Conservation (phyloP, 345 rosid species). For the Citrus sp. region DNA sequence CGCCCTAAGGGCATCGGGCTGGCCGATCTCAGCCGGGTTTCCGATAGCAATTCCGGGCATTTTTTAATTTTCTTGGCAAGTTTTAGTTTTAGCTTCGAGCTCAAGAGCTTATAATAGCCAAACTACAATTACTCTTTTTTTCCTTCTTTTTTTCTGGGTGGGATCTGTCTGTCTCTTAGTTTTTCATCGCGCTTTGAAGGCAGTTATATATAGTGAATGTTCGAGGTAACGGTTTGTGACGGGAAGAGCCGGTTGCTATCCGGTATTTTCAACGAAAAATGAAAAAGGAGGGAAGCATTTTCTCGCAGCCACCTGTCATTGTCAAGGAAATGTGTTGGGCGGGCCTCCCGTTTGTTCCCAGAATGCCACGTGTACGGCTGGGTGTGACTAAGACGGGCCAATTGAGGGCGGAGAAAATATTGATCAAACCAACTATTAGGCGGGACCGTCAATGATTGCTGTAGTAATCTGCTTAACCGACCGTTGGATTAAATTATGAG, state of each 20-base stretch:
- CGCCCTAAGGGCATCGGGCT: conserved; percentile 47
- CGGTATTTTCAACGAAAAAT: conserved; percentile 14
- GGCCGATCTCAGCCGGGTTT: conserved; percentile 41
- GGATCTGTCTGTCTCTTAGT: neutral
- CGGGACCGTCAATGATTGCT: conserved; percentile 31
- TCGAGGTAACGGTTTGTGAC: neutral
- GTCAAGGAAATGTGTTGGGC: conserved; percentile 7
- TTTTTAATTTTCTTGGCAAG: neutral
- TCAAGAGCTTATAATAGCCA: neutral
- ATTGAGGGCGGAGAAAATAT: conserved; percentile 15
- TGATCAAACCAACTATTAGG: conserved; percentile 21
- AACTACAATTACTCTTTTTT: neutral
- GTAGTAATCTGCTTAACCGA: conserved; percentile 30
- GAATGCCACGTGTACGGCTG: conserved; percentile 31
- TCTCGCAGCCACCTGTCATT: conserved; percentile 24
- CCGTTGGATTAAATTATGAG: conserved; percentile 39
- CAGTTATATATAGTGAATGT: conserved; percentile 20
- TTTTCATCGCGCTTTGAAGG: neutral
- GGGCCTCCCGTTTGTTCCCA: conserved; percentile 28
- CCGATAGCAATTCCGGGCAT: conserved; percentile 57
- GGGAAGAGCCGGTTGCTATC: conserved; percentile 15
- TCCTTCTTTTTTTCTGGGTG: too few species aligned
- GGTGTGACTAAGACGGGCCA: conserved; percentile 22
- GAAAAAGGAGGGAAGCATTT: neutral
- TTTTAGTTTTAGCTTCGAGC: neutral